Conservation (phyloP, 495 filamentous ascomycete genomes). For the Podospora pseudoanserina region DNA sequence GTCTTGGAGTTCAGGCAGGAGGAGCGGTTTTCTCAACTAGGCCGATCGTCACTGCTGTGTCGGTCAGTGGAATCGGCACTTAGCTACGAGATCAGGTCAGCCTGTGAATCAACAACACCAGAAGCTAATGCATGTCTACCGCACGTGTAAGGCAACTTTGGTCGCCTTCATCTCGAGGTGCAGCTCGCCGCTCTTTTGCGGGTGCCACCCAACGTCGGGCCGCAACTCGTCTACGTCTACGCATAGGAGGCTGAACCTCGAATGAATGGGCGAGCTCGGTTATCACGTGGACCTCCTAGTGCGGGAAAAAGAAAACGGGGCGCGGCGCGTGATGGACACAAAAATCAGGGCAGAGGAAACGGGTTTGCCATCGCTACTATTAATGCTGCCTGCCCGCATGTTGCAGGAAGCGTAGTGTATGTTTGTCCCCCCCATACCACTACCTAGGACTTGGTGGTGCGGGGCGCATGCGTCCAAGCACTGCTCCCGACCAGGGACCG, state of each 20-base stretch:
- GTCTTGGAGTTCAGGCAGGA: not conserved
- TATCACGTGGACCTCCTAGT: not conserved
- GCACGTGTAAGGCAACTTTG: not conserved
- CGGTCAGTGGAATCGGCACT: not conserved
- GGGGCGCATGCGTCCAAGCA: not conserved
- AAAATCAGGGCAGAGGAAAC: not conserved
- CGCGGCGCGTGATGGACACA: not conserved
- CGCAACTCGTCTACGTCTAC: not conserved
- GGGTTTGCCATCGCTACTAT: not conserved
- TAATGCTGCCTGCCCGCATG: no score
- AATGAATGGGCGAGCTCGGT: not conserved
- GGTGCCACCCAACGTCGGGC: constrained; percentile 5
- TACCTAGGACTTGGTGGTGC: not conserved
- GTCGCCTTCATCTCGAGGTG: constrained; percentile 4
- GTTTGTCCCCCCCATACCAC: no score
- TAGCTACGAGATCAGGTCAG: not conserved
- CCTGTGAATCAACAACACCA: not conserved
- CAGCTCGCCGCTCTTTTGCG: not conserved
- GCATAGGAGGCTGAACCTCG: not conserved
- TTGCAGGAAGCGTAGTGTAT: no score
- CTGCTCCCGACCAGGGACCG: not conserved
- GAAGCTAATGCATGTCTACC: not conserved
- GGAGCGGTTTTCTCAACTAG: not conserved
- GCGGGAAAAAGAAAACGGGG: not conserved
- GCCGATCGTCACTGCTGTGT: not conserved